Base-by-base conservation (phyloP, 768 basidiomycete genomes). In the Auriscalpium orientale region DNA sequence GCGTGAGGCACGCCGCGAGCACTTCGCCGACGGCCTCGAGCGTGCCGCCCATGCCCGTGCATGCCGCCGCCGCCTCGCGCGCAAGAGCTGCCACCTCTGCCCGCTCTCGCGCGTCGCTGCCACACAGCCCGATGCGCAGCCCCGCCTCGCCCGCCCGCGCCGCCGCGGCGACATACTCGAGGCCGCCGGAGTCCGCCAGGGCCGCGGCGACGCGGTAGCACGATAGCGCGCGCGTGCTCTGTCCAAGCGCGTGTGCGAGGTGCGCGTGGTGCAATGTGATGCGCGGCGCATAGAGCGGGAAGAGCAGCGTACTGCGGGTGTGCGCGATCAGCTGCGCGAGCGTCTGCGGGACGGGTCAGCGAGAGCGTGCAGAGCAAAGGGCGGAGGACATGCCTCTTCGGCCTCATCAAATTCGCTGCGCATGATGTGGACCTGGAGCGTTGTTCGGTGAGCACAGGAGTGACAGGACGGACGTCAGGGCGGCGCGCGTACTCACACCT, bases 261-360 rank as follows among this genome's bases (percentile, higher is more conserved):
- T 91, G 87, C 0, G 82, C 89, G 52, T 87, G 79, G 56, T 84
- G 78, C 8, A 91, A 73, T 6, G 84, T 76, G 11, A 89, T 81
- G 4, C 85, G 80, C 0, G 83, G 76, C 2, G 82, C 73, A 62
- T 83, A 89, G 0, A 67, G 50, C 34, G 65, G 56, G 62, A 86
- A 91, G 40, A 88, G 69, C n/a, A 68, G 65, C 52, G 78, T 66
- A 0, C 79, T 81, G 9, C 86, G 82, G 5, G 81, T 76, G 61
- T 86, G 84, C 1, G 87, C 79, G 44, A 86, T 81, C 2, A 87
- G 67, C 1, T 67, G 62, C 54, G 74, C 65, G 1, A 85, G 73
- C 22, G 75, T 71, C 74, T 75, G 58, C 1, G 5, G n/a, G 47
- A n/a, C 16, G 15, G 33, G 35, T 18, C 15, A 20, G 11, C 48